Conservation (phyloP, 805 yeast genomes). For the Lachancea kluyveri region DNA sequence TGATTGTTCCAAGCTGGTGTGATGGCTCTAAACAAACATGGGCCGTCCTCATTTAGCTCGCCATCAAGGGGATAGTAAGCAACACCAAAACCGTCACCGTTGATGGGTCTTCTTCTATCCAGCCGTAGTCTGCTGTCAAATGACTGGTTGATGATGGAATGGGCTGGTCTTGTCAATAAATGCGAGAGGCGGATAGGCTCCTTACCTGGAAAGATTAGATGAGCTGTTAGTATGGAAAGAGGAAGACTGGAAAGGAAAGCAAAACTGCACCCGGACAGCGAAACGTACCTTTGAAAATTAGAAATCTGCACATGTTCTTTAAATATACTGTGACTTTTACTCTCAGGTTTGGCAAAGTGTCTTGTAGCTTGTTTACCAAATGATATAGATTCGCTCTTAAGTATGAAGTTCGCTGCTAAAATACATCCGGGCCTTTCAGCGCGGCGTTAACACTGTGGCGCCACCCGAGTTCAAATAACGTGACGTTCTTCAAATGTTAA, state of each 20-base stretch:
- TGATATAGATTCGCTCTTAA: too few species aligned
- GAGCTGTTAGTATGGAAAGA: not conserved
- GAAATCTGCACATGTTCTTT: constrained; percentile 83
- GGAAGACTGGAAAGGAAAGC: too few species aligned
- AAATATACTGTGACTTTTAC: too few species aligned
- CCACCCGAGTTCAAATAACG: too few species aligned
- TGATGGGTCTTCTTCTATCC: constrained; percentile 85
- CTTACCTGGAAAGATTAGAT: constrained; percentile 78
- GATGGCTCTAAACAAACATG: constrained; percentile 90
- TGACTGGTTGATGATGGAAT: constrained; percentile 93
- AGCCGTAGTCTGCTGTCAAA: constrained; percentile 84
- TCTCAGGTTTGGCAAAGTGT: too few species aligned
- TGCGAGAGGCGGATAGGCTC: constrained; percentile 85
- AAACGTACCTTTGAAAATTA: constrained; percentile 63
- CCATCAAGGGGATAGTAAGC: constrained; percentile 76
- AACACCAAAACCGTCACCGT: constrained; percentile 98
- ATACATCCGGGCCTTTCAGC: too few species aligned
- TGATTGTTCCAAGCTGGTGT: constrained; percentile 98
- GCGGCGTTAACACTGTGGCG: too few species aligned
- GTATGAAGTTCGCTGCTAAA: too few species aligned
- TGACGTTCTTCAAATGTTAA: too few species aligned
- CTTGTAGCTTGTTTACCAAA: too few species aligned
- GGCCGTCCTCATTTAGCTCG: constrained; percentile 55
- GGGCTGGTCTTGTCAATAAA: constrained; percentile 89
- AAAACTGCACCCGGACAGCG: not conserved